A percentile compares a stretch with the other conserved stretches of the same genome.
Evolutionary conservation across 371 early-diverging fungal species (phyloP).

Genomic region (Apophysomyces ossiformis): DNA sequence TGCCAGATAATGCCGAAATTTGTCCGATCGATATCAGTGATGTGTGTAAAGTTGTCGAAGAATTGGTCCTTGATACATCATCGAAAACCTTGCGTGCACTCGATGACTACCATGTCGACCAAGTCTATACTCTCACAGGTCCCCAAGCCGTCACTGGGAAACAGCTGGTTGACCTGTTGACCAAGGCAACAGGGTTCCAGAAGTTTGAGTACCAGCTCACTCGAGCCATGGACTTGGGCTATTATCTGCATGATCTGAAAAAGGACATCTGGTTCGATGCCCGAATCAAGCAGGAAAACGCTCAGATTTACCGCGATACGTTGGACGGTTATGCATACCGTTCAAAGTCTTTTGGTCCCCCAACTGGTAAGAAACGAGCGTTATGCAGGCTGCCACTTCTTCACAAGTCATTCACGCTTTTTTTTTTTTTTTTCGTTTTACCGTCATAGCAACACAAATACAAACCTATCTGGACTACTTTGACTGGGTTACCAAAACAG

Average conservation of each 20-base stretch:
- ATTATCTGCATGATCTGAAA: slow-evolving; percentile 33
- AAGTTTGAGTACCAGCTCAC: slow-evolving; percentile 23
- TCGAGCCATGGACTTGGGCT: slow-evolving; percentile 41
- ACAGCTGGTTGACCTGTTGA: slow-evolving; percentile 26
- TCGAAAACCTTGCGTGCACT: slow-evolving; percentile 11
- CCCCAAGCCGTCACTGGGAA: slow-evolving; percentile 36
- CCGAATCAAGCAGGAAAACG: slow-evolving; percentile 40
- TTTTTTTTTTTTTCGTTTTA: slow-evolving; percentile 2
- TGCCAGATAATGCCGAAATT: slow-evolving; percentile 28
- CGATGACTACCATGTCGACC: slow-evolving; percentile 34
- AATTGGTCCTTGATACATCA: slow-evolving; percentile 17
- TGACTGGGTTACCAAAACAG: slow-evolving; percentile 41
- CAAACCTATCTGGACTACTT: slow-evolving; percentile 45
- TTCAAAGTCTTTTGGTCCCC: slow-evolving; percentile 29
- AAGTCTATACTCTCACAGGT: slow-evolving; percentile 46
- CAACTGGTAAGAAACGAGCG: slow-evolving; percentile 28
- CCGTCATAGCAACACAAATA: slow-evolving; percentile 30
- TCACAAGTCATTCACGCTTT: neutral
- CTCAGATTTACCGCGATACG: slow-evolving; percentile 28
- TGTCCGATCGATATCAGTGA: slow-evolving; percentile 50
- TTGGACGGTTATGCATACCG: slow-evolving; percentile 25
- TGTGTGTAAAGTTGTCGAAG: slow-evolving; percentile 32
- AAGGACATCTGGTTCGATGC: slow-evolving; percentile 50
- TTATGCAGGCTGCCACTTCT: neutral
- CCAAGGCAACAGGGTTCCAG: slow-evolving; percentile 30